Conservation (phyloP, 2,329 filamentous ascomycete genomes). For the Venturia pyrina region DNA sequence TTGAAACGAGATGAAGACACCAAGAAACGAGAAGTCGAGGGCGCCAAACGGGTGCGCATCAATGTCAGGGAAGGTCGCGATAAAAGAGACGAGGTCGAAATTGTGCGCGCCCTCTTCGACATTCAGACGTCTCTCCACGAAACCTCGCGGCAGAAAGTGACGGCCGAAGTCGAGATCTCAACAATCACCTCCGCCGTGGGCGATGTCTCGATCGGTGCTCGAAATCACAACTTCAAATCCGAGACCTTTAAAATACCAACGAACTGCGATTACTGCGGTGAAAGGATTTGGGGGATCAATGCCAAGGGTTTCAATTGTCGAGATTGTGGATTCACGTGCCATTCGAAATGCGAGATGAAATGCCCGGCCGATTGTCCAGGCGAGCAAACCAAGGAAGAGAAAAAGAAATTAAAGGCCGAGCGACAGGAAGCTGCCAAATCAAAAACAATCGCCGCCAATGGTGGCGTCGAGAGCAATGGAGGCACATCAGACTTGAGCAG, state of each 20-base stretch:
- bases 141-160: conserved; percentile 71
- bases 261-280: conserved; percentile 93
- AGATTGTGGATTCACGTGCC: conserved; percentile 95
- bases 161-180: conserved; percentile 83
- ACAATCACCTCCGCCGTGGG: conserved; percentile 88
- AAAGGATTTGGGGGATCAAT: conserved; percentile 92
- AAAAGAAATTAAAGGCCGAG: conserved; percentile 82
- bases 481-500: conserved; percentile 53
- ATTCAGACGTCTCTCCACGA: conserved; percentile 80
- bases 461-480: conserved; percentile 23
- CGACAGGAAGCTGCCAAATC: conserved; percentile 70
- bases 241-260: conserved; percentile 99
- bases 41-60: conserved; percentile 61
- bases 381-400: conserved; percentile 87
- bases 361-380: conserved; percentile 92
- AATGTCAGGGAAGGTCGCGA: conserved; percentile 73
- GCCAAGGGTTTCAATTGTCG: conserved; percentile 94
- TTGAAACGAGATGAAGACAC: conserved; percentile 74
- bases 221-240: conserved; percentile 96
- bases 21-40: conserved; percentile 77
- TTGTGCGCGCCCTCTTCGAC: conserved; percentile 73
- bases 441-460: conserved; percentile 28
- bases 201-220: conserved; percentile 83
- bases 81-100: conserved; percentile 77
- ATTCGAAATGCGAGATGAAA: conserved; percentile 99